phyloP scores from a whole-genome alignment of 441 rosid genomes.

The Populus tomentosa region DNA sequence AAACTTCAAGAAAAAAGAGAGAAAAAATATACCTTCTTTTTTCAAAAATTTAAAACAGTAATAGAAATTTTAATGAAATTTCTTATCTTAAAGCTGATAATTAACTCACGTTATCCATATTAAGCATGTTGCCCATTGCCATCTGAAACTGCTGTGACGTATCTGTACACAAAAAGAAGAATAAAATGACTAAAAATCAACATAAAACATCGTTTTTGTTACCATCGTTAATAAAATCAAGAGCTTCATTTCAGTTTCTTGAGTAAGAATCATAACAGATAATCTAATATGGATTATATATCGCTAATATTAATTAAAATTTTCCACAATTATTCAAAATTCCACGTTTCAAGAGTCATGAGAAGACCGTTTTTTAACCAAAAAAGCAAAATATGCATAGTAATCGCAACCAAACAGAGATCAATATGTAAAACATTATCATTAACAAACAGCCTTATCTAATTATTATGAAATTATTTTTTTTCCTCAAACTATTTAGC shows the following conservation, averaged over 20 bases:
- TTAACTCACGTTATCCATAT: conserved; percentile 62
- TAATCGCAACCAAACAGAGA: background rate
- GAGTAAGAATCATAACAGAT: background rate
- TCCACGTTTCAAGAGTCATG: background rate
- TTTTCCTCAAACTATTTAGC: background rate
- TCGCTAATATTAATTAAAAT: background rate
- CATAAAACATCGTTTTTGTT: background rate
- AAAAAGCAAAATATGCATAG: background rate
- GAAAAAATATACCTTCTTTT: background rate
- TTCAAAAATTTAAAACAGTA: background rate
- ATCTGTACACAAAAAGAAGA: conserved; percentile 38
- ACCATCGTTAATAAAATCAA: background rate
- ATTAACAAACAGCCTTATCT: background rate
- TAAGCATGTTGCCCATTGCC: conserved; percentile 80
- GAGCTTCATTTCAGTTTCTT: background rate
- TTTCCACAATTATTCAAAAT: background rate
- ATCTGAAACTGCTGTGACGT: conserved; percentile 72
- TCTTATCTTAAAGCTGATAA: background rate
- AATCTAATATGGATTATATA: background rate
- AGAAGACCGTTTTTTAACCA: background rate
- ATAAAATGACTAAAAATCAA: background rate
- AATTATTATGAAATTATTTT: background rate
- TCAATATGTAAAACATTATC: background rate
- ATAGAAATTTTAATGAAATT: background rate
- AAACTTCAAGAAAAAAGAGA: background rate